phyloP scores from a whole-genome alignment of 2,329 filamentous ascomycete species.

The Xylaria sp. region DNA sequence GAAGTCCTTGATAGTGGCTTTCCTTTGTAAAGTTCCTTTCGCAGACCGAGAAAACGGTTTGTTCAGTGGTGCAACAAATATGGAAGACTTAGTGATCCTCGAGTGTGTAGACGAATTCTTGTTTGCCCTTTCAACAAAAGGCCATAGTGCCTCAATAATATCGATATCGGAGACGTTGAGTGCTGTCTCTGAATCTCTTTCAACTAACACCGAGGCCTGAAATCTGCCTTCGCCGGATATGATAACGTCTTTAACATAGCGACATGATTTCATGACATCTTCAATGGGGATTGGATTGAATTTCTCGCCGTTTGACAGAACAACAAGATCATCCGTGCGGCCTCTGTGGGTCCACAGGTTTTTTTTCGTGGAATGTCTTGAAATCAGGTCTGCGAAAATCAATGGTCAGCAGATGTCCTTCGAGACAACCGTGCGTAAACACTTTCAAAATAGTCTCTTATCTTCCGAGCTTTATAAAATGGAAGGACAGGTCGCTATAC shows the following conservation, averaged over 20 bases:
- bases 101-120: constrained; percentile 6
- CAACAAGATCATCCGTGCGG: constrained; percentile 18
- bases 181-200: not conserved
- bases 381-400: constrained; percentile 53
- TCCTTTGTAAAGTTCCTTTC: constrained; percentile 22
- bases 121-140: constrained; percentile 18
- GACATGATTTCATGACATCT: constrained; percentile 7
- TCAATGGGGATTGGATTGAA: constrained; percentile 19
- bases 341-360: constrained; percentile 19
- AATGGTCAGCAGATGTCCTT: not conserved
- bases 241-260: constrained; percentile 11
- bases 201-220: constrained; percentile 17
- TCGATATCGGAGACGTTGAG: not conserved
- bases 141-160: constrained; percentile 13
- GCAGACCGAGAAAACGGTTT: constrained; percentile 17
- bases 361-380: constrained; percentile 6
- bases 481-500: not conserved
- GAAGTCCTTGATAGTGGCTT: constrained; percentile 7
- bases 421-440: too few relatives aligned
- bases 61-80: not conserved
- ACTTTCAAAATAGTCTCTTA: too few relatives aligned
- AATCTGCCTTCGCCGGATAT: constrained; percentile 19
- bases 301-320: constrained; percentile 23
- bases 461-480: not conserved
- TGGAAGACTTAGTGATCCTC: constrained; percentile 9